Conservation (phyloP, 2,329 filamentous ascomycete species). For the Penicillium sp. region DNA sequence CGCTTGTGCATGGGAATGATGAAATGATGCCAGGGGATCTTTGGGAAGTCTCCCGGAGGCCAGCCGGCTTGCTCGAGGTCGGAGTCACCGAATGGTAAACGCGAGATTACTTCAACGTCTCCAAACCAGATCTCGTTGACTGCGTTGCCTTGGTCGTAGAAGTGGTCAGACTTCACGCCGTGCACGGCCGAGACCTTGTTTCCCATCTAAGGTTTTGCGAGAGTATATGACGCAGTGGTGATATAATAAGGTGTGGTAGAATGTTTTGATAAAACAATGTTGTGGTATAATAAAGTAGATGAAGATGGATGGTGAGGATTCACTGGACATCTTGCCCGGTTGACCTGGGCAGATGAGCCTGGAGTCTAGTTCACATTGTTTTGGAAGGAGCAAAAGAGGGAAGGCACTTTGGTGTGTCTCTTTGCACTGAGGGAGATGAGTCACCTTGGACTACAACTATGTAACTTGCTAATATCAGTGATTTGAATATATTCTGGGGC, state of each 20-base stretch:
- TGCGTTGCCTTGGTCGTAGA: constrained; percentile 30
- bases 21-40: constrained; percentile 36
- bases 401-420: not conserved
- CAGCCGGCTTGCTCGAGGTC: constrained; percentile 33
- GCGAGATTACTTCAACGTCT: constrained; percentile 32
- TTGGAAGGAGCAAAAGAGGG: not conserved
- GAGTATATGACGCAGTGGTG: not conserved
- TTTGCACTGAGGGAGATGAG: not conserved
- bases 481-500: not conserved
- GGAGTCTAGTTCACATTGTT: not conserved
- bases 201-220: constrained; percentile 20
- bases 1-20: constrained; percentile 27
- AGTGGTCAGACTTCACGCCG: constrained; percentile 30
- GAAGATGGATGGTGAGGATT: not conserved
- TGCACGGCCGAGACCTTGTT: constrained; percentile 29
- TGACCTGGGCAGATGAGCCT: not conserved
- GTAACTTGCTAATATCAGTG: not conserved
- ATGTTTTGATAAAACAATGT: not conserved
- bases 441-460: not conserved
- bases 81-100: constrained; percentile 33
- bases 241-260: not conserved
- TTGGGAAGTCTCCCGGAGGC: constrained; percentile 27
- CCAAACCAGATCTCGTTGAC: constrained; percentile 35
- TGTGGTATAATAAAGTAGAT: not conserved
- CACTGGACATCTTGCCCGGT: not conserved